Evolutionary conservation across 768 basidiomycete genomes (phyloP).

Genomic region (Termitomyces sp.): DNA sequence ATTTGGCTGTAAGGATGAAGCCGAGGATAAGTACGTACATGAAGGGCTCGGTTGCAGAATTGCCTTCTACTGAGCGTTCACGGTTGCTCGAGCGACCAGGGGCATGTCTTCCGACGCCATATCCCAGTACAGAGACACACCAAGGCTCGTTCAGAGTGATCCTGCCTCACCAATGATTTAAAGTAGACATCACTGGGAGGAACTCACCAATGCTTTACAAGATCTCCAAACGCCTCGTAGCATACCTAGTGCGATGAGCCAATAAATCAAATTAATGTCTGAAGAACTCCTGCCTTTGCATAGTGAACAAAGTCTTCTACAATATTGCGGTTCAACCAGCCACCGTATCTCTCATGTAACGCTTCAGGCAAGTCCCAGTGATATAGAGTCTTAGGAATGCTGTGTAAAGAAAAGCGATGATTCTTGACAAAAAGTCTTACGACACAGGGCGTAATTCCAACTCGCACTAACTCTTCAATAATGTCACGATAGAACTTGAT

Average conservation of each 20-base stretch:
- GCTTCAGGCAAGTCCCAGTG: constrained; percentile 78
- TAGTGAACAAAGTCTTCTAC: constrained; percentile 59
- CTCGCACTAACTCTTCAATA: constrained; percentile 56
- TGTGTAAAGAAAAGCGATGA: neutral
- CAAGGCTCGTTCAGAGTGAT: constrained; percentile 74
- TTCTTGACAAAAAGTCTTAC: constrained; percentile 25
- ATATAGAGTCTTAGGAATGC: constrained; percentile 52
- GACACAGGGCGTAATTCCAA: constrained; percentile 59
- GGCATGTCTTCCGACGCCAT: constrained; percentile 59
- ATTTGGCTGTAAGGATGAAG: neutral
- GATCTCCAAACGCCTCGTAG: constrained; percentile 66
- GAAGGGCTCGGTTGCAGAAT: constrained; percentile 58
- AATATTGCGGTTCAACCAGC: constrained; percentile 67
- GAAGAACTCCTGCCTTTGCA: constrained; percentile 32
- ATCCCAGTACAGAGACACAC: constrained; percentile 59
- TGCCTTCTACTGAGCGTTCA: constrained; percentile 46
- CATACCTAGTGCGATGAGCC: constrained; percentile 35
- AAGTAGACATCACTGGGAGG: neutral
- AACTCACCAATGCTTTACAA: constrained; percentile 63
- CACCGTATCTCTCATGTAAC: constrained; percentile 67
- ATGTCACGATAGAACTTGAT: constrained; percentile 61
- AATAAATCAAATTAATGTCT: neutral
- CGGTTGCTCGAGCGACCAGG: constrained; percentile 66
- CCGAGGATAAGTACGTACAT: constrained; percentile 32
- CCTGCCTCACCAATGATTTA: constrained; percentile 24